Evolutionary conservation across 768 basidiomycete species (phyloP).

Genomic region (Termitomyces sp.): DNA sequence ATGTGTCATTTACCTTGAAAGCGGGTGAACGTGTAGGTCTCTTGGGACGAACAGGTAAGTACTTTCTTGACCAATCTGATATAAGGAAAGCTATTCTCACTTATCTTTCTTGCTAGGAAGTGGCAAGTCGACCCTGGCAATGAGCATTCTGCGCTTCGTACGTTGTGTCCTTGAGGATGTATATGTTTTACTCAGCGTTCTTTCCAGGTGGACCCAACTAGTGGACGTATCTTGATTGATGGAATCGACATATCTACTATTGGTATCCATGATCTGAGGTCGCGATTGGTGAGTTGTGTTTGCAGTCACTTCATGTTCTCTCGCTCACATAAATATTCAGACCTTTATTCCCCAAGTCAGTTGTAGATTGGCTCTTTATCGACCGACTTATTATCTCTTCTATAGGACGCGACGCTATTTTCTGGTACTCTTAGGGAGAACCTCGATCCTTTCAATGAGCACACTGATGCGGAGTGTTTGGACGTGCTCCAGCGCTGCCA

Average conservation of each 20-base stretch:
- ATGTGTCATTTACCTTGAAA: constrained; percentile 66
- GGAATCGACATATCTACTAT: constrained; percentile 86
- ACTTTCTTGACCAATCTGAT: not conserved
- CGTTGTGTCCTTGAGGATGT: constrained; percentile 17
- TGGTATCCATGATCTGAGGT: constrained; percentile 79
- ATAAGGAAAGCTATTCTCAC: not conserved
- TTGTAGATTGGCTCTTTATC: not conserved
- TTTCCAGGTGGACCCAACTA: constrained; percentile 61
- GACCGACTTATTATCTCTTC: not conserved
- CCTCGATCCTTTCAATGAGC: constrained; percentile 75
- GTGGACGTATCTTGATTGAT: constrained; percentile 75
- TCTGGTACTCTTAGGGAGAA: constrained; percentile 76
- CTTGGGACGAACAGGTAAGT: constrained; percentile 65
- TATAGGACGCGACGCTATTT: constrained; percentile 66
- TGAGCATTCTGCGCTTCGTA: constrained; percentile 81
- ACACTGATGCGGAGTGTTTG: constrained; percentile 71
- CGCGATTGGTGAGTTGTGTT: constrained; percentile 52
- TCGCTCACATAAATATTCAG: constrained; percentile 24
- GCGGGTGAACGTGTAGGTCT: constrained; percentile 74
- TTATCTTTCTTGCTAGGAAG: constrained; percentile 38
- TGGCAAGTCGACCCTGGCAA: constrained; percentile 80
- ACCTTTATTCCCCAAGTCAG: constrained; percentile 69
- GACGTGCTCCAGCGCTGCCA: constrained; percentile 82
- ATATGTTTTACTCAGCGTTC: not conserved
- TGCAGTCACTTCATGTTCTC: not conserved